phyloP scores from a whole-genome alignment of 2,329 filamentous ascomycete genomes.

The Pyrenochaeta sp. region DNA sequence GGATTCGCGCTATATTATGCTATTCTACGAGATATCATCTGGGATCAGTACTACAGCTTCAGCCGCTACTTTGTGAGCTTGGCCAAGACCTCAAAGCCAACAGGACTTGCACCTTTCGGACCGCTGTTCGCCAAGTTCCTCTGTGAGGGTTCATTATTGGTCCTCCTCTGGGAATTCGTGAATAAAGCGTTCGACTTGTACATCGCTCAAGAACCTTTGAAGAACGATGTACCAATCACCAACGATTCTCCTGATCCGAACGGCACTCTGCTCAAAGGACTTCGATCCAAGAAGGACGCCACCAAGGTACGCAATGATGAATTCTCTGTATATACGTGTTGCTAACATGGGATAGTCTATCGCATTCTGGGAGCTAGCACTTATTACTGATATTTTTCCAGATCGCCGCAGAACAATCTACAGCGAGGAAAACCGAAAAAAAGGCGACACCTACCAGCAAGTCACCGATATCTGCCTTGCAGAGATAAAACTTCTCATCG shows the following conservation, averaged over 20 bases:
- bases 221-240: constrained; percentile 84
- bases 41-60: constrained; percentile 68
- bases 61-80: constrained; percentile 78
- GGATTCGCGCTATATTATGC: constrained; percentile 36
- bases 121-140: constrained; percentile 60
- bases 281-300: constrained; percentile 82
- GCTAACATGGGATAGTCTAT: constrained; percentile 64
- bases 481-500: constrained; percentile 71
- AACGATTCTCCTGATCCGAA: constrained; percentile 89
- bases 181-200: constrained; percentile 83
- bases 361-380: constrained; percentile 87
- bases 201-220: constrained; percentile 80
- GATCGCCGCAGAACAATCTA: constrained; percentile 83
- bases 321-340: not conserved
- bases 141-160: constrained; percentile 69
- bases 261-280: constrained; percentile 81
- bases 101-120: constrained; percentile 66
- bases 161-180: constrained; percentile 76
- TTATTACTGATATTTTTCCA: constrained; percentile 78
- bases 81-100: constrained; percentile 66
- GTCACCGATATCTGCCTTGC: constrained; percentile 73
- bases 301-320: constrained; percentile 66
- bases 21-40: constrained; percentile 38
- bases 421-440: constrained; percentile 83
- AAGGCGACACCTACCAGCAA: constrained; percentile 82